These are phyloP conservation scores for Isabelozyma pseudorhagii DNA, from an alignment of 805 yeast genomes.

Conservation along the genomic window DNA sequence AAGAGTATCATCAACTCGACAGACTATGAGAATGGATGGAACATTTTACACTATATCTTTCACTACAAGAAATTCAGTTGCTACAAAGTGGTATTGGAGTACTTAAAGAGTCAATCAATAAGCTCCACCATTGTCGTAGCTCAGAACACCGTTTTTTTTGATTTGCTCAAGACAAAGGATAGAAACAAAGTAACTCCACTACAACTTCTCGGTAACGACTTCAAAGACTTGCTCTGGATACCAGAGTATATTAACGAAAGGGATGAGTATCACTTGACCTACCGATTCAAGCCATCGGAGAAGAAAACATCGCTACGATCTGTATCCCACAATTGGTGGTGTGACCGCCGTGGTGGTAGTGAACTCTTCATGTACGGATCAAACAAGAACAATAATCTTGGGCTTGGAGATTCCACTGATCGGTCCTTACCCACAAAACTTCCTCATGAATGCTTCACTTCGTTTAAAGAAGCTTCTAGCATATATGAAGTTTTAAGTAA, in stretches of 20 bases:
- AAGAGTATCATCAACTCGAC: slow-evolving; percentile 36
- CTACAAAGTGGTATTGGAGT: slow-evolving; percentile 39
- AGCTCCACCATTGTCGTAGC: slow-evolving; percentile 11
- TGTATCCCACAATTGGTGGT: slow-evolving; percentile 37
- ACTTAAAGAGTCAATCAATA: slow-evolving; percentile 10
- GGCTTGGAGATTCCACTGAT: slow-evolving; percentile 60
- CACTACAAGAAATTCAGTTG: slow-evolving; percentile 54
- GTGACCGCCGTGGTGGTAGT: slow-evolving; percentile 49
- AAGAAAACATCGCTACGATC: neutral
- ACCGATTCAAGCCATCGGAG: slow-evolving; percentile 12
- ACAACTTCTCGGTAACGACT: slow-evolving; percentile 55
- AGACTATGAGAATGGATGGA: slow-evolving; percentile 82
- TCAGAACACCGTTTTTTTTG: slow-evolving; percentile 21
- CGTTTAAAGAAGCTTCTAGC: slow-evolving; percentile 2
- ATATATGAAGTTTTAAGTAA: slow-evolving; percentile 15
- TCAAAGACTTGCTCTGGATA: slow-evolving; percentile 39
- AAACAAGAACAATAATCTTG: slow-evolving; percentile 59
- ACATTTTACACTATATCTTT: slow-evolving; percentile 70
- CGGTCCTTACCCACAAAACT: slow-evolving; percentile 38
- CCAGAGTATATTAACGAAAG: slow-evolving; percentile 40
- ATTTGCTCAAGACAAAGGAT: slow-evolving; percentile 58
- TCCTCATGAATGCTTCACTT: slow-evolving; percentile 25
- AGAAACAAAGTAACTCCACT: slow-evolving; percentile 70
- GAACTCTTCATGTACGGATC: slow-evolving; percentile 61
- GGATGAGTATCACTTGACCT: slow-evolving; percentile 23